A percentile compares a stretch with the other conserved stretches of the same genome.
phyloP scores from a whole-genome alignment of 1,139 yeast genomes.

The Saccharomyces hybrid region DNA sequence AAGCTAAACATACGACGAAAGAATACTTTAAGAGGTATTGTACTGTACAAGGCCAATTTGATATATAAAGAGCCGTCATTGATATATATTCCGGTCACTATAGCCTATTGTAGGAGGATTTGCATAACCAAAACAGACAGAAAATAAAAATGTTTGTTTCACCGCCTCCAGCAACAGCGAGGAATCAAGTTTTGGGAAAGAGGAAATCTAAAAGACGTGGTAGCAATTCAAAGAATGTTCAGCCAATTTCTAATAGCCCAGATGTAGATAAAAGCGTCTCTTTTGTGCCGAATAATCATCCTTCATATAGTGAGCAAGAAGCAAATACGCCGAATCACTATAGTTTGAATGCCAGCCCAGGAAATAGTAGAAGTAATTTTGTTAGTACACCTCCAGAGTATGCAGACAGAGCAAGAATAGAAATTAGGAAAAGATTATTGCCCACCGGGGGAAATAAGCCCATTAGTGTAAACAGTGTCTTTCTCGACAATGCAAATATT shows the following conservation, averaged over 20 bases:
- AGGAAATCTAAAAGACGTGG: conserved; percentile 12
- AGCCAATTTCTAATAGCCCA: background rate
- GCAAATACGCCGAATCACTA: background rate
- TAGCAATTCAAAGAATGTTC: conserved; percentile 1
- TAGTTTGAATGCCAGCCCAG: background rate
- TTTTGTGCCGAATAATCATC: background rate
- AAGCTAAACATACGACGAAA: background rate
- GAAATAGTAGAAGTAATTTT: conserved; percentile 17
- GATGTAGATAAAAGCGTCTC: background rate
- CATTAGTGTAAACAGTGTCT: background rate
- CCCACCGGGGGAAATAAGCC: background rate
- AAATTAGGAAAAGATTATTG: conserved; percentile 32
- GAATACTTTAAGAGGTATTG: background rate
- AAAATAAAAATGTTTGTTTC: conserved; percentile 25
- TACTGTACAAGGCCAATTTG: background rate
- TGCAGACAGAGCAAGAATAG: conserved; percentile 37
- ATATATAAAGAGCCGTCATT: background rate
- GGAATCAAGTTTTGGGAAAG: conserved; percentile 18
- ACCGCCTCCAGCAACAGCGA: conserved; percentile 28
- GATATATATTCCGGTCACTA: background rate
- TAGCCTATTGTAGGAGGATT: background rate
- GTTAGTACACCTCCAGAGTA: conserved; percentile 36
- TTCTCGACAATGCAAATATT: conserved; percentile 1
- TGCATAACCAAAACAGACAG: background rate
- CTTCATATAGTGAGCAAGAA: background rate